Conservation (phyloP, 768 basidiomycete genomes). For the Leucosporidium scottii region DNA sequence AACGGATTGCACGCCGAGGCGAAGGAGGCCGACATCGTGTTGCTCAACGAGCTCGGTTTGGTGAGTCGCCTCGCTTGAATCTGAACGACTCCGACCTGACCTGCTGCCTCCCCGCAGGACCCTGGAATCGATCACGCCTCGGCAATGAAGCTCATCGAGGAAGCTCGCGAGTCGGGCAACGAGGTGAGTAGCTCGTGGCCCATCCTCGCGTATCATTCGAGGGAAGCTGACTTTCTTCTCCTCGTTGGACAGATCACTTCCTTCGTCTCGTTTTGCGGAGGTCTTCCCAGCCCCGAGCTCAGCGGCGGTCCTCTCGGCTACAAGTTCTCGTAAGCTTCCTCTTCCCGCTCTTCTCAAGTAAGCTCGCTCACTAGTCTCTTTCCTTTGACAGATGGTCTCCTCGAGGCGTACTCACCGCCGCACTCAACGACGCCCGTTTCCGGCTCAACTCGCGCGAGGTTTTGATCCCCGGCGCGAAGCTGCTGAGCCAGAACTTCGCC, state of each 20-base stretch:
- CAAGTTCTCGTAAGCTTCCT: slow-evolving; percentile 23
- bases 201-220: too few relatives aligned
- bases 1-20: slow-evolving; percentile 59
- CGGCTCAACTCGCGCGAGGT: slow-evolving; percentile 53
- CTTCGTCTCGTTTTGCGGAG: slow-evolving; percentile 88
- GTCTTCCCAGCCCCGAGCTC: slow-evolving; percentile 70
- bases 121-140: slow-evolving; percentile 86
- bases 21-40: slow-evolving; percentile 54
- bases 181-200: slow-evolving; percentile 17
- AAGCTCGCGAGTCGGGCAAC: slow-evolving; percentile 51
- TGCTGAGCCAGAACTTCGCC: slow-evolving; percentile 58
- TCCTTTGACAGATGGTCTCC: slow-evolving; percentile 63
- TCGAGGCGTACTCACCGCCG: slow-evolving; percentile 73
- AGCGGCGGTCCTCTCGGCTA: slow-evolving; percentile 38
- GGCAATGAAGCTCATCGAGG: slow-evolving; percentile 61
- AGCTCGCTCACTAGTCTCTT: slow-evolving; percentile 47
- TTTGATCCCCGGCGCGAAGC: slow-evolving; percentile 50
- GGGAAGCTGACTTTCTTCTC: not conserved
- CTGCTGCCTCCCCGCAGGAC: slow-evolving; percentile 54
- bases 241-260: slow-evolving; percentile 51
- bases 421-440: slow-evolving; percentile 64
- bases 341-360: not conserved
- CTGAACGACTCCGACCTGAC: slow-evolving; percentile 18
- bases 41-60: slow-evolving; percentile 72
- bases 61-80: slow-evolving; percentile 39